A percentile compares a stretch with the other conserved stretches of the same genome.
Conservation (phyloP, 2,329 filamentous ascomycete species). For the Gnomoniopsis smithogilvyi region DNA sequence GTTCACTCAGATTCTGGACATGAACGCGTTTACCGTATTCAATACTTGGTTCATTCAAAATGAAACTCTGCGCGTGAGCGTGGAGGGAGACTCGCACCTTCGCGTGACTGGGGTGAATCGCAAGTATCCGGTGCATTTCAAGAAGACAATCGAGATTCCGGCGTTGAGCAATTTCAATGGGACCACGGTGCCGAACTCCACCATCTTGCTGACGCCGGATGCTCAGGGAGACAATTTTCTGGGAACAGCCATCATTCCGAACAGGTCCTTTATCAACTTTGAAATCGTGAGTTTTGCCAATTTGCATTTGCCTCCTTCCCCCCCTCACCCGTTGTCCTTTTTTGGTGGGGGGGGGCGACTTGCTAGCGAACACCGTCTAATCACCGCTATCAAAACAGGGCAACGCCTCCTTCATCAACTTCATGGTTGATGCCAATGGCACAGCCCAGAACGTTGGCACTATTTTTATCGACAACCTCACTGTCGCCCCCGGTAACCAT, state of each 20-base stretch:
- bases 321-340: not conserved
- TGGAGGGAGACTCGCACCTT: slow-evolving; percentile 51
- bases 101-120: slow-evolving; percentile 46
- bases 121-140: slow-evolving; percentile 50
- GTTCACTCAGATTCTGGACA: slow-evolving; percentile 41
- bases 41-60: slow-evolving; percentile 52
- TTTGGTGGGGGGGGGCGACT: no score
- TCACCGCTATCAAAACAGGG: slow-evolving; percentile 39
- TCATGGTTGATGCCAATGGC: slow-evolving; percentile 40
- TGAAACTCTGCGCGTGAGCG: slow-evolving; percentile 46
- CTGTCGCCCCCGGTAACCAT: slow-evolving; percentile 58
- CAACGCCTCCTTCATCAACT: slow-evolving; percentile 60
- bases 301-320: not conserved
- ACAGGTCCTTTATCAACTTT: slow-evolving; percentile 61
- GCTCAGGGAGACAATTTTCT: slow-evolving; percentile 57
- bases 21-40: slow-evolving; percentile 50
- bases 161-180: slow-evolving; percentile 55
- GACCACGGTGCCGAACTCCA: slow-evolving; percentile 47
- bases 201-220: slow-evolving; percentile 38
- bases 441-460: slow-evolving; percentile 44
- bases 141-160: slow-evolving; percentile 50
- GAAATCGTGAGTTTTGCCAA: slow-evolving; percentile 51
- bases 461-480: slow-evolving; percentile 54
- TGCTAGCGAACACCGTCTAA: not conserved
- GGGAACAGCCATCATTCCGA: slow-evolving; percentile 58